phyloP scores from a whole-genome alignment of 2,329 filamentous ascomycete genomes.

The Davidsoniella eucalypti region DNA sequence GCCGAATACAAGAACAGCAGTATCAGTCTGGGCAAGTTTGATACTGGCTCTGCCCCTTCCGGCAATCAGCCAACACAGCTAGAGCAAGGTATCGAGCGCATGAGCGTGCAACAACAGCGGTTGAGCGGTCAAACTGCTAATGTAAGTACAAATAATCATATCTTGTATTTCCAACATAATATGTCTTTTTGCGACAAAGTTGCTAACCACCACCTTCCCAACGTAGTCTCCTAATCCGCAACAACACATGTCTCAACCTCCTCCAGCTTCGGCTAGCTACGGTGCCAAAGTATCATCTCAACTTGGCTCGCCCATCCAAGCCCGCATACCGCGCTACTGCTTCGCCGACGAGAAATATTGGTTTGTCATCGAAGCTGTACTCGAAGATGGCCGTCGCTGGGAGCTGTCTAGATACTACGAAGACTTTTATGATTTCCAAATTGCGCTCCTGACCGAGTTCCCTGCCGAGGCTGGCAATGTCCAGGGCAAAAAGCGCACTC shows the following conservation, averaged over 20 bases:
- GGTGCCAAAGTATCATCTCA: slow-evolving; percentile 29
- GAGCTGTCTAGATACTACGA: slow-evolving; percentile 91
- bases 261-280: not conserved
- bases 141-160: not conserved
- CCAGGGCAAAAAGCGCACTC: slow-evolving; percentile 57
- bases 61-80: slow-evolving; percentile 26
- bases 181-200: not conserved
- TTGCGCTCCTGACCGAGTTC: slow-evolving; percentile 80
- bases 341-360: slow-evolving; percentile 97
- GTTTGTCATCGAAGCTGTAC: slow-evolving; percentile 85
- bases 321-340: slow-evolving; percentile 80
- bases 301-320: slow-evolving; percentile 60
- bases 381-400: slow-evolving; percentile 86
- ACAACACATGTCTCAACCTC: not conserved
- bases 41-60: slow-evolving; percentile 31
- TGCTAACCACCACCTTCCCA: not conserved
- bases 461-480: slow-evolving; percentile 84
- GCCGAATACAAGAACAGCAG: slow-evolving; percentile 99
- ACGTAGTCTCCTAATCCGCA: not conserved
- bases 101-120: slow-evolving; percentile 21
- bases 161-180: not conserved
- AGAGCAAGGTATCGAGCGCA: slow-evolving; percentile 42
- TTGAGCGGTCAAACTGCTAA: slow-evolving; percentile 7
- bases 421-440: slow-evolving; percentile 98
- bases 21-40: slow-evolving; percentile 86